These are phyloP conservation scores for Fusarium anguioides DNA, from an alignment of 2,329 filamentous ascomycete species.

Conservation along the genomic window DNA sequence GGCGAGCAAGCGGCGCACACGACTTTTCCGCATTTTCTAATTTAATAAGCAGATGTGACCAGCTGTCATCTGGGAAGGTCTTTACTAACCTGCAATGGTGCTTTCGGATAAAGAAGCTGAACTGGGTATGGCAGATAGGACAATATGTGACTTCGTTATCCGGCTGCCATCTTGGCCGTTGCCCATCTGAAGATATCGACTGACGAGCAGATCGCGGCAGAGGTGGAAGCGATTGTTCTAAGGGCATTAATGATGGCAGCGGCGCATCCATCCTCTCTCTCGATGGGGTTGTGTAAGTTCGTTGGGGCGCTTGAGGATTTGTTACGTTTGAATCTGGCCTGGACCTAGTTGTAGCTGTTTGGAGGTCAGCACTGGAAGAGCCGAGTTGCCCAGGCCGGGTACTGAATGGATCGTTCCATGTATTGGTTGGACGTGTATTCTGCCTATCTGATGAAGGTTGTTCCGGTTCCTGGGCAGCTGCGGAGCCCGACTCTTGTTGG, in stretches of 20 bases:
- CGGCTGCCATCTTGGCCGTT: slow-evolving; percentile 86
- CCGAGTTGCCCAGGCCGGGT: slow-evolving; percentile 2
- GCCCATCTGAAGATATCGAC: slow-evolving; percentile 55
- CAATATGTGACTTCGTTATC: slow-evolving; percentile 85
- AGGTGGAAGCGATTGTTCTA: slow-evolving; percentile 32
- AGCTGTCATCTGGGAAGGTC: not conserved
- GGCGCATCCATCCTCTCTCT: slow-evolving; percentile 46
- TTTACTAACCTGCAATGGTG: slow-evolving; percentile 84
- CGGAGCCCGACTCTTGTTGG: not conserved
- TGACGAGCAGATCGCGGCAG: slow-evolving; percentile 33
- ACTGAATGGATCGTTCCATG: not conserved
- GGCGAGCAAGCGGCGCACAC: slow-evolving; percentile 92
- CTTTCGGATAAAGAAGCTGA: slow-evolving; percentile 87
- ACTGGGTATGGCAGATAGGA: slow-evolving; percentile 83
- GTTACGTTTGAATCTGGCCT: slow-evolving; percentile 4
- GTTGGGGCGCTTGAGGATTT: slow-evolving; percentile 21
- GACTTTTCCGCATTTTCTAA: slow-evolving; percentile 88
- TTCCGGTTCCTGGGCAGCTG: slow-evolving; percentile 6
- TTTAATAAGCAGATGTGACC: slow-evolving; percentile 24
- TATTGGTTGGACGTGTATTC: not conserved
- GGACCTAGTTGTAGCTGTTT: not conserved
- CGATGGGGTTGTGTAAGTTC: slow-evolving; percentile 35
- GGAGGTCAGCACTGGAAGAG: not conserved
- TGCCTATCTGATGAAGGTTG: slow-evolving; percentile 4
- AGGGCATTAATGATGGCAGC: slow-evolving; percentile 33